Evolutionary conservation across 208 protist species (phyloP).

Genomic region (Acanthamoeba royreba): DNA sequence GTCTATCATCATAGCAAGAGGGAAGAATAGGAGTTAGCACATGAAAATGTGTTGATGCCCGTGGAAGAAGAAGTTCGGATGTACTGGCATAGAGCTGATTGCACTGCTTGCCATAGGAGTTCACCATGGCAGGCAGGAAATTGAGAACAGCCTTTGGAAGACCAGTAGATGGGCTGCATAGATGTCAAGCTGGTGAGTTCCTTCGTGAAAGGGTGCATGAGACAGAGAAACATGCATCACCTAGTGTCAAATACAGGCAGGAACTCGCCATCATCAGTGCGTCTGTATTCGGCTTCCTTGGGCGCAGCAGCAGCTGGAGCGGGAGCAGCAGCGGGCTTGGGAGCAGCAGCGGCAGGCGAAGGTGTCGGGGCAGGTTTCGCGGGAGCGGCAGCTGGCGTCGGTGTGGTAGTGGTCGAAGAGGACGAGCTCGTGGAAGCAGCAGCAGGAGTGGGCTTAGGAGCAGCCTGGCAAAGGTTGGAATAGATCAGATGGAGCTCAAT

Average conservation of each 20-base stretch:
- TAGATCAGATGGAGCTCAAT: not conserved
- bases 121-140: conserved; percentile 11
- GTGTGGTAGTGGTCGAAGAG: not conserved
- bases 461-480: not conserved
- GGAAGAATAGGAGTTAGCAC: not conserved
- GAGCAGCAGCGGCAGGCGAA: not conserved
- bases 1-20: not conserved
- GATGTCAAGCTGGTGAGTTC: not conserved
- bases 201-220: not conserved
- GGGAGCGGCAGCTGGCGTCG: not conserved
- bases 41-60: not conserved
- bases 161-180: not conserved
- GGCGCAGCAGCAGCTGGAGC: too few species aligned
- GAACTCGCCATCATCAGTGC: not conserved
- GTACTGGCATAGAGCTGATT: not conserved
- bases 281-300: not conserved
- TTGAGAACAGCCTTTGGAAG: not conserved
- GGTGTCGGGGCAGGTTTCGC: not conserved
- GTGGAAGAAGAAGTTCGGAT: not conserved
- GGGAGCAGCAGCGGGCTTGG: not conserved
- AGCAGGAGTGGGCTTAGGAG: not conserved
- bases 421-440: not conserved
- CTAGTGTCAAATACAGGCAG: not conserved
- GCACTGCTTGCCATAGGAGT: not conserved
- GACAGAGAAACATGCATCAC: not conserved